These are phyloP conservation scores for Ricinus communis DNA, from an alignment of 345 rosid genomes.

Conservation along the genomic window DNA sequence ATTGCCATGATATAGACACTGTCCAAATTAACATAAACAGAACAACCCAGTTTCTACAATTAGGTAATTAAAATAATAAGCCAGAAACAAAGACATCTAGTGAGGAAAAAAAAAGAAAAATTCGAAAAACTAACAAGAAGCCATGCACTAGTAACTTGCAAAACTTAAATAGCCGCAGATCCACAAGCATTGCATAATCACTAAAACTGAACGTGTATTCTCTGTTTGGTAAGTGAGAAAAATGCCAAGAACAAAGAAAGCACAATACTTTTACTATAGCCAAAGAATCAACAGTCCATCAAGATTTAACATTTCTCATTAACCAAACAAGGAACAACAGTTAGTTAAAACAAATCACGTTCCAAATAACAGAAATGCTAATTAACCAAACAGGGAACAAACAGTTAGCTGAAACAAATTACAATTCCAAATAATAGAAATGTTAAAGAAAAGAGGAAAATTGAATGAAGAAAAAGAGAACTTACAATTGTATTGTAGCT, in stretches of 20 bases:
- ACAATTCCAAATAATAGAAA: not conserved
- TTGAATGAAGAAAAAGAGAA: not conserved
- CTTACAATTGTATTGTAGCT: not conserved
- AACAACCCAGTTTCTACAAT: no score
- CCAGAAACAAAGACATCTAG: not conserved
- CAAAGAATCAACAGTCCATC: not conserved
- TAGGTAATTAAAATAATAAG: not conserved
- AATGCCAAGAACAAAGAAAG: not conserved
- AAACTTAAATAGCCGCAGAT: not conserved
- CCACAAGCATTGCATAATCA: not conserved
- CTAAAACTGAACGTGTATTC: not conserved
- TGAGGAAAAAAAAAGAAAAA: no score
- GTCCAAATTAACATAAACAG: not conserved
- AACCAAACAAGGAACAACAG: not conserved
- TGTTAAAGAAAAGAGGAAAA: no score
- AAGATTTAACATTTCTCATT: not conserved
- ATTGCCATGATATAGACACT: not conserved
- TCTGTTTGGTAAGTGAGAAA: constrained; percentile 6
- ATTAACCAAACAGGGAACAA: not conserved
- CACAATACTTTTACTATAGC: not conserved
- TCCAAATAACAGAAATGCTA: not conserved
- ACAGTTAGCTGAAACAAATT: not conserved
- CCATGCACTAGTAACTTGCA: not conserved
- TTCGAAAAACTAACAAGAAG: not conserved
- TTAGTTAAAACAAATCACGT: not conserved